Conservation (phyloP, 164 flowering plant genomes). For the grape (Vitis vinifera) region DNA sequence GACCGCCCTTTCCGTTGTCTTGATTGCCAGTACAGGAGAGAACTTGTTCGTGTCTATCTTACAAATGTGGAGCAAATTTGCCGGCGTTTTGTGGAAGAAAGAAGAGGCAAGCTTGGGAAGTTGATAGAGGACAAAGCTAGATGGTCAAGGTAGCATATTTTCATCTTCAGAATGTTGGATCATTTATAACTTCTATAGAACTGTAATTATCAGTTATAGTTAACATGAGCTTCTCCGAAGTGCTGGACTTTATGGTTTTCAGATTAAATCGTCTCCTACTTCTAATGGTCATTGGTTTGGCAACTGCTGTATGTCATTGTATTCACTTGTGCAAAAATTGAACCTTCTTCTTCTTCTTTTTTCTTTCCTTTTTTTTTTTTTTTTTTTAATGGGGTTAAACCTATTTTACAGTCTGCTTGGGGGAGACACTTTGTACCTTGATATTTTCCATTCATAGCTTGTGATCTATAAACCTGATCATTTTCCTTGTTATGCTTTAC, state of each 20-base stretch:
- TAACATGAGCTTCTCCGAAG: too few relatives aligned
- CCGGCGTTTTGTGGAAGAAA: constrained; percentile 84
- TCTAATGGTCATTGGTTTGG: too few relatives aligned
- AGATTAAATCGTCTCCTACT: too few relatives aligned
- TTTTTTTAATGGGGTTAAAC: not conserved
- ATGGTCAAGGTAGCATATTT: constrained; percentile 75
- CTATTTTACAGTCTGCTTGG: not conserved
- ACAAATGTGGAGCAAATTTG: constrained; percentile 90
- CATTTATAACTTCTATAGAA: not conserved
- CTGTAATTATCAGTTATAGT: too few relatives aligned
- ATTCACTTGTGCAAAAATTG: too few relatives aligned
- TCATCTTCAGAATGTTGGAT: not conserved
- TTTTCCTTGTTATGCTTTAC: not conserved
- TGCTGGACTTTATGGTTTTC: too few relatives aligned
- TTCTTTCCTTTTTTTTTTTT: not conserved
- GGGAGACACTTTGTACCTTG: constrained; percentile 1
- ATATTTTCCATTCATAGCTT: not conserved
- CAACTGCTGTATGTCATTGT: too few relatives aligned
- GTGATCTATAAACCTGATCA: not conserved
- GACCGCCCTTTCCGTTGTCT: constrained; percentile 93
- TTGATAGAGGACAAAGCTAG: constrained; percentile 80
- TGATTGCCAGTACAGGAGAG: constrained; percentile 91
- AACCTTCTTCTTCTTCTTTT: not conserved
- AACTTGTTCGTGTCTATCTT: constrained; percentile 88
- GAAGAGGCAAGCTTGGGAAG: constrained; percentile 76